Evolutionary conservation across 2,329 filamentous ascomycete species (phyloP), one percentile per base, ranked within the genome.

Genomic region (Aspergillus sp.): DNA sequence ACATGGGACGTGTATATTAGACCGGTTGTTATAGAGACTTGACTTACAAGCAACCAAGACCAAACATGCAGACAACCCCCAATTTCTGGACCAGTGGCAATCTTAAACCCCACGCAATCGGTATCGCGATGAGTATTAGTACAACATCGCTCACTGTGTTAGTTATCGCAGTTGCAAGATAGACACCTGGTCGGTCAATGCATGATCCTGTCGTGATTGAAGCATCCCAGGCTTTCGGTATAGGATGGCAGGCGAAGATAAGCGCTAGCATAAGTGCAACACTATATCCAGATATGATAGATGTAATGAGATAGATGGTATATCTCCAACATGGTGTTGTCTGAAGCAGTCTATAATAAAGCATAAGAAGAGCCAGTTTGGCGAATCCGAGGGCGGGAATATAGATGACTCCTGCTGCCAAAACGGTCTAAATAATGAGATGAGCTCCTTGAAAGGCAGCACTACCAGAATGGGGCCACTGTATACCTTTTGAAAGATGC

Each of bases 31-130:
- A 37, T 5, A 29, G 9, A 33, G 27, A n/a, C 6, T 5, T 30
- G 6, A 55, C 56, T 31, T 32, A 59, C 56, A 51, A 52, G 49
- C 56, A 51, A n/a, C 56, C 56, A 26, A 58, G 30, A 11, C 48
- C 30, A 19, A 59, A 59, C 31, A 59, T 49, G 4, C 49, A 13
- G 1, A 53, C 27, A 9, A 59, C 33, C 4, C 51, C 51, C 11
- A 53, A 1, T 31, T 56, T 59, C 40, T 58, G 56, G 2, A 53
- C 44, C 1, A 32, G 8, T 2, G 52, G 52, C 50, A 58, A 50
- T 5, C 56, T 47, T 11, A 59, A 34, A 2, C 40, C 35, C 7
- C 43, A 6, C 0, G 58, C 53, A 5, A 53, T 44, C 26, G 52
- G 52, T 2, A 59, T 37, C 5, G 55, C 54, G 5, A 58, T 31